Evolutionary conservation across 2,329 filamentous ascomycete species (phyloP).

Genomic region (Seiridium unicorne): DNA sequence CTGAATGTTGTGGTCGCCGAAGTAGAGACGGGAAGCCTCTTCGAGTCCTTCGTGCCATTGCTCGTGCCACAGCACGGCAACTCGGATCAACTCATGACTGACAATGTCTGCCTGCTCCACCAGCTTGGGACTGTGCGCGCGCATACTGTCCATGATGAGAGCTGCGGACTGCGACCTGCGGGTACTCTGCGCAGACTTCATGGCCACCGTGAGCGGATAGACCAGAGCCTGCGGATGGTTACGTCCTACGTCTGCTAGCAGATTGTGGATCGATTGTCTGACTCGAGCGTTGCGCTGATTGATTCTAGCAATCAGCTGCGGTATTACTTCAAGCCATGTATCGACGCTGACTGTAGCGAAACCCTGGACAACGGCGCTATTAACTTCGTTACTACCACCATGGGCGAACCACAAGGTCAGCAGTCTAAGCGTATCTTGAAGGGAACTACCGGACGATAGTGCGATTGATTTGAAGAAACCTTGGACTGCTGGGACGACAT

Average conservation of each 20-base stretch:
- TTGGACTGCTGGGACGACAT: slow-evolving; percentile 90
- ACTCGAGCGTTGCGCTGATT: slow-evolving; percentile 92
- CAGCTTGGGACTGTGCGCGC: slow-evolving; percentile 85
- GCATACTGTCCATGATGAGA: slow-evolving; percentile 97
- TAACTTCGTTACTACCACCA: slow-evolving; percentile 85
- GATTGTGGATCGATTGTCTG: slow-evolving; percentile 84
- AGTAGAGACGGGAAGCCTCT: slow-evolving; percentile 94
- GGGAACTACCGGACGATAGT: slow-evolving; percentile 83
- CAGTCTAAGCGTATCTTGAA: slow-evolving; percentile 91
- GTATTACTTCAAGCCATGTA: slow-evolving; percentile 98
- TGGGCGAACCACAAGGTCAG: slow-evolving; percentile 96
- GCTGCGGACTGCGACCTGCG: slow-evolving; percentile 83
- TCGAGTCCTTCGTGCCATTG: slow-evolving; percentile 98
- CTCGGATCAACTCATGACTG: slow-evolving; percentile 93
- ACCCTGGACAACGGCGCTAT: slow-evolving; percentile 82
- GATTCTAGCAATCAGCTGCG: slow-evolving; percentile 94
- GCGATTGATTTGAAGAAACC: slow-evolving; percentile 98
- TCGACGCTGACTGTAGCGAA: slow-evolving; percentile 92
- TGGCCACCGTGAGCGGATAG: slow-evolving; percentile 94
- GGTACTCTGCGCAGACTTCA: slow-evolving; percentile 85
- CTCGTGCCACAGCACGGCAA: slow-evolving; percentile 97
- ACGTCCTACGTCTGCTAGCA: slow-evolving; percentile 89
- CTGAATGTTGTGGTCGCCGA: slow-evolving; percentile 95
- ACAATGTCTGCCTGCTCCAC: slow-evolving; percentile 95
- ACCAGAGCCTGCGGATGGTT: slow-evolving; percentile 95